Evolutionary conservation across 352 stramenopile genomes (phyloP), one percentile per base, ranked within the genome.

Genomic region (Globisporangium apiculatum): DNA sequence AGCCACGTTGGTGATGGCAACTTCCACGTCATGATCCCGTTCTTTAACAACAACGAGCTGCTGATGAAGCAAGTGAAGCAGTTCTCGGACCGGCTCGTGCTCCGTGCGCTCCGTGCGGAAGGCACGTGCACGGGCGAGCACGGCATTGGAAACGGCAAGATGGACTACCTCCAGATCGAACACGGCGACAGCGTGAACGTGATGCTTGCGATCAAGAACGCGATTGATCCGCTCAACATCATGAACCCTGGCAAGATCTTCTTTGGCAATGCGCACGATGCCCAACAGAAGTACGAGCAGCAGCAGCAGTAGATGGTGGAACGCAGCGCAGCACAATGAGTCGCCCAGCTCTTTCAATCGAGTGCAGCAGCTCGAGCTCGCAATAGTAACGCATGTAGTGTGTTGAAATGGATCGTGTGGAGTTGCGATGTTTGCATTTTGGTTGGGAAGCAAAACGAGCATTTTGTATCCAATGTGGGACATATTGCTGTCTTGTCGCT

Each of bases 71-170:
- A 89, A 61, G 80, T 98, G 45, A 79, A 89, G 53, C 69, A 82
- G 36, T 93, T 99, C 42, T 97, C 93, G 57, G 78, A 91, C 57
- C 80, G 80, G 11, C 67, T 94, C 11, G 83, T 92, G 43, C 67
- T 86, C 56, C 75, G 82, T n/a, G 91, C 92, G n/a, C 76, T 97
- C 9, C 70, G 64, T 11, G 87, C 86, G 55, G 97, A 96, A 41
- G 97, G 96, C 49, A 99, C 96, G 37, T 99, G 96, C 80, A 99
- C 96, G n/a, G 96, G 97, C 51, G 97, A 99, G 72, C 96, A 99
- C 69, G 96, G 96, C 40, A 72, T 99, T 11, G 97, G 97, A 12
- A 87, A 92, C 57, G 96, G 97, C 58, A 99, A 99, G 76, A 96
- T 90, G 62, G 76, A 83, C 53, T 97, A 97, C 68, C 61, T 98